A percentile compares a stretch with the other conserved stretches of the same genome.
phyloP scores from a whole-genome alignment of 345 rosid genomes.

The Ceriops decandra region DNA sequence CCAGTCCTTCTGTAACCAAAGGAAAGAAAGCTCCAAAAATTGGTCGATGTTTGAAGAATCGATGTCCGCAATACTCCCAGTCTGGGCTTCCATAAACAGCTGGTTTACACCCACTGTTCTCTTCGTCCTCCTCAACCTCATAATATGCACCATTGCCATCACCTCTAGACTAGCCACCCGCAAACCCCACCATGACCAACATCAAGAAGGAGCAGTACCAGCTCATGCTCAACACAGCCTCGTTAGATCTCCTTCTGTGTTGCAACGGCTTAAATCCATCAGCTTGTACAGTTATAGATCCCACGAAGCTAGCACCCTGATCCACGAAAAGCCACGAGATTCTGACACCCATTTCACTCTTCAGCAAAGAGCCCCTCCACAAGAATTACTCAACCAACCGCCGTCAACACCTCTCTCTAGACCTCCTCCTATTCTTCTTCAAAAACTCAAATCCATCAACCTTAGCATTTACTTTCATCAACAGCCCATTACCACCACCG shows the following conservation, averaged over 20 bases:
- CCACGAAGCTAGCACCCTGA: conserved; percentile 33
- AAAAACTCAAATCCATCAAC: conserved; percentile 59
- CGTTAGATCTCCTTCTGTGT: conserved; percentile 60
- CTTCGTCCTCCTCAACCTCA: conserved; percentile 65
- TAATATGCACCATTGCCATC: conserved; percentile 65
- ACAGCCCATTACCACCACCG: conserved; percentile 25
- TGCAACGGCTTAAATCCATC: conserved; percentile 66
- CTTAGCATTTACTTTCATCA: conserved; percentile 51
- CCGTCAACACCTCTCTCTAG: conserved; percentile 33
- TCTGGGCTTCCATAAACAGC: conserved; percentile 63
- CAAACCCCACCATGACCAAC: conserved; percentile 12
- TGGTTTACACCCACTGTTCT: conserved; percentile 80
- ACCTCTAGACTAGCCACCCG: conserved; percentile 46
- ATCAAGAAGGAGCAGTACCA: conserved; percentile 5
- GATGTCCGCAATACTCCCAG: conserved; percentile 36
- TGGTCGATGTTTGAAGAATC: conserved; percentile 47
- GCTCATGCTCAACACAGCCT: not conserved
- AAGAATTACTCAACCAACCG: not conserved
- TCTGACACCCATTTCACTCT: conserved; percentile 33
- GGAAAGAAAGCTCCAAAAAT: not conserved
- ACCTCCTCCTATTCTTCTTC: conserved; percentile 61
- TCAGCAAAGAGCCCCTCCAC: conserved; percentile 6
- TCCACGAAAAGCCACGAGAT: conserved; percentile 26
- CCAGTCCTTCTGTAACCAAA: not conserved
- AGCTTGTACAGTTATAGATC: conserved; percentile 46